A percentile compares a stretch with the other conserved stretches of the same genome.
Conservation (phyloP, 2,329 filamentous ascomycete genomes). For the Lojkania enalia region DNA sequence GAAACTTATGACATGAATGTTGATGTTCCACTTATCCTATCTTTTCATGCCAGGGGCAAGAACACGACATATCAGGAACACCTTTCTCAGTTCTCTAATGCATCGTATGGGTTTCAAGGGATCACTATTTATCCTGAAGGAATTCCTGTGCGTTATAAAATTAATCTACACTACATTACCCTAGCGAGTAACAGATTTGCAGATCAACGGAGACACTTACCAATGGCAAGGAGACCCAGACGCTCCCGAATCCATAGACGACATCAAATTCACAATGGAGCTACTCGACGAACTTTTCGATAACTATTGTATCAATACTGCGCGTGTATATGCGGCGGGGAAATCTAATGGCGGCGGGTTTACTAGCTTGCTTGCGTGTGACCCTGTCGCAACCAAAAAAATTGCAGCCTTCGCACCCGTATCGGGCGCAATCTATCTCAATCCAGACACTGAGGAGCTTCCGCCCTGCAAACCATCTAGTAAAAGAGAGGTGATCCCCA, state of each 20-base stretch:
- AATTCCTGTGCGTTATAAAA: slow-evolving; percentile 28
- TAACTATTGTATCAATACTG: slow-evolving; percentile 51
- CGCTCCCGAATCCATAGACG: slow-evolving; percentile 44
- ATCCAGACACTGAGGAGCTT: slow-evolving; percentile 21
- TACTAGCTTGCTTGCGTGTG: slow-evolving; percentile 54
- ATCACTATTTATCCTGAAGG: slow-evolving; percentile 53
- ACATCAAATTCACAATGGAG: slow-evolving; percentile 51
- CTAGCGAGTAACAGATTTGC: background rate
- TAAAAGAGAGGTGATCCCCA: slow-evolving; percentile 36
- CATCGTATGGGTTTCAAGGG: slow-evolving; percentile 48
- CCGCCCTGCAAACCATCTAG: slow-evolving; percentile 33
- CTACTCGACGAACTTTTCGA: slow-evolving; percentile 46
- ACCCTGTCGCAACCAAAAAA: slow-evolving; percentile 43
- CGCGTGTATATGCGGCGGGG: slow-evolving; percentile 52
- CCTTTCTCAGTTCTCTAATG: slow-evolving; percentile 52
- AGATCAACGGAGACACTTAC: slow-evolving; percentile 14
- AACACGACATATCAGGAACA: slow-evolving; percentile 44
- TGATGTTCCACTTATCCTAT: slow-evolving; percentile 51
- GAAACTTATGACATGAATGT: slow-evolving; percentile 43
- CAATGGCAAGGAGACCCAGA: slow-evolving; percentile 52
- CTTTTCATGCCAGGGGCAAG: slow-evolving; percentile 52
- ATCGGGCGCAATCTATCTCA: slow-evolving; percentile 52
- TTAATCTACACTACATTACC: background rate
- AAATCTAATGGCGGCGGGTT: slow-evolving; percentile 62
- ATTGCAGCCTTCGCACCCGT: slow-evolving; percentile 57